Conservation (phyloP, 2,329 filamentous ascomycete species). For the Diaporthe destruens region DNA sequence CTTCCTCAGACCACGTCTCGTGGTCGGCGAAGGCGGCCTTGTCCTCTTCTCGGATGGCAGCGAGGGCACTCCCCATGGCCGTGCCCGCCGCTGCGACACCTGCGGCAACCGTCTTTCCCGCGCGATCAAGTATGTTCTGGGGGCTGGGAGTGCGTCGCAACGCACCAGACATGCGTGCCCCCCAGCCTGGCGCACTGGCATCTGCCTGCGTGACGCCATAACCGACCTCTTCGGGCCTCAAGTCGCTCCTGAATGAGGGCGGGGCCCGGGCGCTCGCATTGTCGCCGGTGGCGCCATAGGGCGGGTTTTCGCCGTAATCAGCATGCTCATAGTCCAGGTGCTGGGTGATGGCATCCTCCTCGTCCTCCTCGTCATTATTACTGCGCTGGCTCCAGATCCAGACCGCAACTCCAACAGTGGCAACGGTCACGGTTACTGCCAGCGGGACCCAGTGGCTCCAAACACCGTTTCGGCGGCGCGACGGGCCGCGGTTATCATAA, state of each 20-base stretch:
- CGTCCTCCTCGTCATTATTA: conserved; percentile 73
- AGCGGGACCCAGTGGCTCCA: conserved; percentile 92
- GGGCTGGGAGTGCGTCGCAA: conserved; percentile 86
- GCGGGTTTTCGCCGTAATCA: conserved; percentile 64
- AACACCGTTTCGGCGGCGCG: conserved; percentile 71
- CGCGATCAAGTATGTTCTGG: conserved; percentile 87
- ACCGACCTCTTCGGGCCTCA: conserved; percentile 53
- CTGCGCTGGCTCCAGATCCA: conserved; percentile 95
- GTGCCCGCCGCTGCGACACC: conserved; percentile 87
- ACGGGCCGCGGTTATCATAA: conserved; percentile 71
- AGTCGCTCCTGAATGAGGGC: conserved; percentile 55
- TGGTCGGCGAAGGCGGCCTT: conserved; percentile 85
- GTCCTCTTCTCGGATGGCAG: conserved; percentile 87
- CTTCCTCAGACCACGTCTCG: conserved; percentile 93
- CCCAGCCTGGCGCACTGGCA: conserved; percentile 67
- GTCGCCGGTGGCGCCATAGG: conserved; percentile 59
- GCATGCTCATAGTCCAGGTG: conserved; percentile 63
- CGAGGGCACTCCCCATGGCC: conserved; percentile 84
- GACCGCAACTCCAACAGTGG: conserved; percentile 85
- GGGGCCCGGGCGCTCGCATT: conserved; percentile 52
- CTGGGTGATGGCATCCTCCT: conserved; percentile 65
- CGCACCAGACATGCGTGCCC: conserved; percentile 83
- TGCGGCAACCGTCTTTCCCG: conserved; percentile 83
- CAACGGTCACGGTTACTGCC: conserved; percentile 86
- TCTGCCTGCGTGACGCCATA: conserved; percentile 57